Conservation (phyloP, 257 asterid genomes). For the Solanum sejunctum region DNA sequence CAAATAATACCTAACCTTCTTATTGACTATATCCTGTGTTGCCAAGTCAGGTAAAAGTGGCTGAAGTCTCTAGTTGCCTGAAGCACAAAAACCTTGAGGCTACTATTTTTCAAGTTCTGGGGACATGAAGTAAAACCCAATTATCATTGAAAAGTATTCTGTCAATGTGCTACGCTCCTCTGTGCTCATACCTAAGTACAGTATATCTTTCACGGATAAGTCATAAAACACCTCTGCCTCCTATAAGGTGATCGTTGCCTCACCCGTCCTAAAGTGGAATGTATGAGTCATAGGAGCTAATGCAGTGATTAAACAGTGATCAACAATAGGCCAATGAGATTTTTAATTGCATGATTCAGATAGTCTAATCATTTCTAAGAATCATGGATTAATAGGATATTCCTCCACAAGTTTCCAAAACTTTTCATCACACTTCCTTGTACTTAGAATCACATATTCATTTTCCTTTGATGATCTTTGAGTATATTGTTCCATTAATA, state of each 20-base stretch:
- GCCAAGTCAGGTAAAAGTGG: neutral
- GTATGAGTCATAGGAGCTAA: too few relatives aligned
- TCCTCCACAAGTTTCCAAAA: rapidly evolving
- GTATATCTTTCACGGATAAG: neutral
- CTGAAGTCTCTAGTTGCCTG: neutral
- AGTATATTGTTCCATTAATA: neutral
- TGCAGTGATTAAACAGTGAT: neutral
- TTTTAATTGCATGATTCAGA: neutral
- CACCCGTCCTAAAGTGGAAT: too few relatives aligned
- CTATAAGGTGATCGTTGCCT: neutral
- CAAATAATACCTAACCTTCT: neutral
- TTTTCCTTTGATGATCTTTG: neutral
- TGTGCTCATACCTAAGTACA: neutral
- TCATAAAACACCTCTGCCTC: too few relatives aligned
- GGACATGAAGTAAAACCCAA: neutral
- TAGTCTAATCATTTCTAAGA: neutral
- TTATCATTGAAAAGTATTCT: neutral
- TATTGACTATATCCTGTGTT: neutral
- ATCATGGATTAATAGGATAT: neutral
- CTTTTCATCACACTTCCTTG: neutral
- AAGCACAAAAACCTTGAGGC: neutral
- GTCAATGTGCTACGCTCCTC: neutral
- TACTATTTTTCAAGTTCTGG: neutral
- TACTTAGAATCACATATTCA: neutral
- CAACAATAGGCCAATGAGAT: neutral